Conservation (phyloP, 2,329 filamentous ascomycete genomes). For the Aspergillus bombycis region DNA sequence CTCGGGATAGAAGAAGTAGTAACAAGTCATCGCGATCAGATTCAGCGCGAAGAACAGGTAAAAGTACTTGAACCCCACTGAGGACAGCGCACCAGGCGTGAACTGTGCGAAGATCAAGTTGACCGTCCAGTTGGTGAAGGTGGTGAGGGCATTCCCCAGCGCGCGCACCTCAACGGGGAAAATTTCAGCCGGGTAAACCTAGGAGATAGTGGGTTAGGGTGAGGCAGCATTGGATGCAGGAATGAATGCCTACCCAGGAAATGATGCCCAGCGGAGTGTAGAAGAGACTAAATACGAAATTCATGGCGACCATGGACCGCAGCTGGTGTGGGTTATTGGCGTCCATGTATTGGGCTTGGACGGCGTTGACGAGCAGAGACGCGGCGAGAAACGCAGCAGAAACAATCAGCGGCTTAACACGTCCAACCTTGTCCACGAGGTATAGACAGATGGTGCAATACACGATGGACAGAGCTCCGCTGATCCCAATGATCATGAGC, state of each 20-base stretch:
- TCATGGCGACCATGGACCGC: constrained; percentile 50
- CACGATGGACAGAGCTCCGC: constrained; percentile 51
- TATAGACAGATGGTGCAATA: constrained; percentile 50
- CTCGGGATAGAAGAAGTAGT: constrained; percentile 40
- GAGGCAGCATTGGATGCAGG: too few relatives aligned
- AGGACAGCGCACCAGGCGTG: constrained; percentile 46
- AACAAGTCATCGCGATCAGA: constrained; percentile 40
- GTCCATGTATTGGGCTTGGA: constrained; percentile 41
- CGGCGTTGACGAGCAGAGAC: constrained; percentile 43
- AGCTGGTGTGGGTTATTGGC: constrained; percentile 38
- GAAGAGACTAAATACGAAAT: constrained; percentile 49
- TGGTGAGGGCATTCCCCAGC: constrained; percentile 45
- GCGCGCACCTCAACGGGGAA: constrained; percentile 47
- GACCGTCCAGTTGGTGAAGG: constrained; percentile 48
- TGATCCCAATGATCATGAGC: constrained; percentile 55
- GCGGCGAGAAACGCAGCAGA: constrained; percentile 44
- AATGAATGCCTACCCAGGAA: constrained; percentile 32
- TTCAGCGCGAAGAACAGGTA: constrained; percentile 54
- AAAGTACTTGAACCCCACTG: constrained; percentile 52
- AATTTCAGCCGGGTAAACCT: constrained; percentile 48
- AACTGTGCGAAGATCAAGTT: constrained; percentile 55
- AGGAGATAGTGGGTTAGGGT: too few relatives aligned
- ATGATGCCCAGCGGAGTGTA: constrained; percentile 49
- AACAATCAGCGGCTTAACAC: constrained; percentile 51
- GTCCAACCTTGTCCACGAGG: constrained; percentile 49